Evolutionary conservation across 1,284 basidiomycete genomes (phyloP), one percentile per base, ranked within the genome.

Genomic region (Trichosporon sp.): DNA sequence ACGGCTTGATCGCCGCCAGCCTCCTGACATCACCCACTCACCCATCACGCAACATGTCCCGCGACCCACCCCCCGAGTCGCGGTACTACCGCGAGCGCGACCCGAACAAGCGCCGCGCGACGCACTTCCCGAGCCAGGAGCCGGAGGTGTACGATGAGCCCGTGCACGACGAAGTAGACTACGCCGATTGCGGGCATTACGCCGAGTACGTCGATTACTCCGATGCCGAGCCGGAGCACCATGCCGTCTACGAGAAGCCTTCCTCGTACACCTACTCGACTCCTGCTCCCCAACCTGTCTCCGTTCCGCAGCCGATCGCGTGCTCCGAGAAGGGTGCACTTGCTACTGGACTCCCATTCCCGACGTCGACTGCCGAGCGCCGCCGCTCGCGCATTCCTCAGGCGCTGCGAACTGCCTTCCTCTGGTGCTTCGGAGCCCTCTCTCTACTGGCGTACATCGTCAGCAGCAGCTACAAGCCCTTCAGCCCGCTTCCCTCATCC

Each of bases 31-130:
- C 51, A 14, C 2, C 6, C 21, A 19, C 43, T 37, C 32, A 14
- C n/a, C 51, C 21, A 19, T 56, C 7, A 26, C 31, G 26, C 31
- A 32, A 26, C 14, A 43, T 43, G 46, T 37, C 46, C 32, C 48
- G 43, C 46, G 51, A 63, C 31, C 59, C 59, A 6, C 59, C 59
- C 1, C 59, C 59, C 59, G 59, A 35, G 16, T 63, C 59, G 59
- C 59, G 59, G 35, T 63, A 63, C 32, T 63, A 63, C 14, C 59
- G 59, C 32, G 59, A 63, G 14, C 16, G 31, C 31, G 6, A 19
- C 59, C 4, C 14, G 8, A 31, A 63, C 2, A 6, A 32, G 59
- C 31, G 32, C 5, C 59, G 31, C 14, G 32, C 59, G 14, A 63
- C 59, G 31, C 35, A 35, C 16, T n/a, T 35, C 59, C 31, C 31